These are phyloP conservation scores for Colletotrichum sp. DNA, from an alignment of 2,329 filamentous ascomycete genomes.

Conservation along the genomic window DNA sequence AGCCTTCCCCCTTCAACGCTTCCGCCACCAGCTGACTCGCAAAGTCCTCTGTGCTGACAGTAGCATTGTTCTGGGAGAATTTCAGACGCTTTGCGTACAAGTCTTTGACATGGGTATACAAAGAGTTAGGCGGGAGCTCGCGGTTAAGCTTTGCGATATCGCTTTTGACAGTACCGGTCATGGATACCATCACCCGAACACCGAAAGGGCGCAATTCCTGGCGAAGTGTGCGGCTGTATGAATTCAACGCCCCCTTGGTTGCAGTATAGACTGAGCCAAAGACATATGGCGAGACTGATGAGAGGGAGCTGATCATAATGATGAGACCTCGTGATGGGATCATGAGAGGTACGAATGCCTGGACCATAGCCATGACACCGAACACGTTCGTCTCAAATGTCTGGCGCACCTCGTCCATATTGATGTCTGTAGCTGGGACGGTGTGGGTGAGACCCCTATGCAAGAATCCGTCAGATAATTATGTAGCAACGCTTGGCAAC, in stretches of 20 bases:
- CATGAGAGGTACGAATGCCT: constrained; percentile 54
- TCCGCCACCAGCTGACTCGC: constrained; percentile 46
- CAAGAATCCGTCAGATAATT: background rate
- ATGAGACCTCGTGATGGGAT: constrained; percentile 56
- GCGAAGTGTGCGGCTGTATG: constrained; percentile 59
- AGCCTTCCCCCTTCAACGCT: constrained; percentile 45
- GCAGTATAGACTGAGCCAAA: constrained; percentile 61
- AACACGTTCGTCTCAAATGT: constrained; percentile 65
- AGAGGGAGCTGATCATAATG: constrained; percentile 60
- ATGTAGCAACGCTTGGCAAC: background rate
- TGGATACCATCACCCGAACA: constrained; percentile 62
- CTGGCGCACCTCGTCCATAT: constrained; percentile 55
- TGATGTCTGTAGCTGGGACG: constrained; percentile 56
- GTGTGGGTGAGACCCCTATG: constrained; percentile 55
- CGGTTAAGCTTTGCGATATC: constrained; percentile 52
- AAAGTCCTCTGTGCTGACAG: constrained; percentile 49
- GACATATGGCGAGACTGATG: constrained; percentile 55
- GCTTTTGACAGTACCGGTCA: constrained; percentile 58
- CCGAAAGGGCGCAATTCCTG: constrained; percentile 58
- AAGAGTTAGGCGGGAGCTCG: constrained; percentile 47
- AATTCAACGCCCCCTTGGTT: constrained; percentile 59
- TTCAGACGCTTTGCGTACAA: constrained; percentile 50
- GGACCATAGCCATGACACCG: constrained; percentile 60
- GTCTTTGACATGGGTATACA: constrained; percentile 51
- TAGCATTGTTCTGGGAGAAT: constrained; percentile 53